Conservation (phyloP, 495 filamentous ascomycete genomes). For the Penicillium herquei region DNA sequence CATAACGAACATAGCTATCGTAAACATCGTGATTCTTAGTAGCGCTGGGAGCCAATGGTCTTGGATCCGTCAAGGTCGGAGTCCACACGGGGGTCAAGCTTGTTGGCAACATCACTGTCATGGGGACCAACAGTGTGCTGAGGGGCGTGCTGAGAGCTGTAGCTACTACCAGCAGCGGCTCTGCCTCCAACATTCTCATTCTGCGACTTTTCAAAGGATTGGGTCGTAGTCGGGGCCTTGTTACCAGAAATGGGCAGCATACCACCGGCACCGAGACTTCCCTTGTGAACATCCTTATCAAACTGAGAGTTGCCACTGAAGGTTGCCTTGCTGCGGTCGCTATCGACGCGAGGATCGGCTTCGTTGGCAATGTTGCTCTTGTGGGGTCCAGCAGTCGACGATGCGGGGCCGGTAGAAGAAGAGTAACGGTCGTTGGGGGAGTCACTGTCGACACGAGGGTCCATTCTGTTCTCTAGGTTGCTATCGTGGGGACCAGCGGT, state of each 20-base stretch:
- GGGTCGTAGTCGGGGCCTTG: slow-evolving; percentile 16
- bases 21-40: slow-evolving; percentile 6
- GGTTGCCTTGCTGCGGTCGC: slow-evolving; percentile 37
- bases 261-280: slow-evolving; percentile 13
- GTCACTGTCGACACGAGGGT: slow-evolving; percentile 5
- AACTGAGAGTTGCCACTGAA: slow-evolving; percentile 12
- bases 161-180: slow-evolving; percentile 16
- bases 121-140: slow-evolving; percentile 30
- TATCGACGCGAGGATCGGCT: slow-evolving; percentile 51
- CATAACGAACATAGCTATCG: slow-evolving; percentile 8
- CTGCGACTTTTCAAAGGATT: slow-evolving; percentile 22
- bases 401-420: slow-evolving; percentile 15
- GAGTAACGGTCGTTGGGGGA: slow-evolving; percentile 4
- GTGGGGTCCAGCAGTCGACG: slow-evolving; percentile 41
- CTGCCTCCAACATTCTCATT: neutral
- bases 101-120: slow-evolving; percentile 54
- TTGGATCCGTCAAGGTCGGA: slow-evolving; percentile 21
- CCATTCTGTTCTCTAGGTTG: slow-evolving; percentile 17
- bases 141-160: slow-evolving; percentile 15
- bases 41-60: slow-evolving; percentile 18
- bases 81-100: slow-evolving; percentile 43
- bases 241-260: slow-evolving; percentile 14
- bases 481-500: slow-evolving; percentile 23
- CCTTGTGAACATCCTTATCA: slow-evolving; percentile 17
- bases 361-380: slow-evolving; percentile 44